Base-by-base conservation (phyloP, 2,329 filamentous ascomycete species). In the Neofusicoccum ribis region DNA sequence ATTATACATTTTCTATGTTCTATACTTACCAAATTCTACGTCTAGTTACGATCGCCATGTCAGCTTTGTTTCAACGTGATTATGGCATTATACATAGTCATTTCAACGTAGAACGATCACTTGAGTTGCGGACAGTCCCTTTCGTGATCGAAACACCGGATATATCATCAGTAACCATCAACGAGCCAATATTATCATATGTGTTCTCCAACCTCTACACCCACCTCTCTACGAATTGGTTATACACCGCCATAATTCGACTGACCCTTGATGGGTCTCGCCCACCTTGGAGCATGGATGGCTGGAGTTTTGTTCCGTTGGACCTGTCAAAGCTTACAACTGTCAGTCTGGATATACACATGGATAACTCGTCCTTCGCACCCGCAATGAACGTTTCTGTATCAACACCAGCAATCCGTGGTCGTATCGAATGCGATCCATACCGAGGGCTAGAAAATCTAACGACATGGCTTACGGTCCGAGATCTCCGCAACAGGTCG, bases 221-320 rank as follows among this genome's bases (percentile, higher is more conserved):
- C 3, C 66, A 70, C 20, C 64, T 69, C 5, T 63, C 65, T 5
- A 70, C 68, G 2, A 71, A 70, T 49, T 72, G 71, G 36, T 11
- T 70, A 3, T 66, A 66, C 27, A 63, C 52, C 31, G 69, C 69
- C 9, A 50, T 51, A 3, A 67, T 68, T 3, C 56, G 67, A 36
- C 43, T 66, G 1, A 63, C 66, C 3, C 44, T 69, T 14, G 66
- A 68, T 20, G 66, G 68, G 5, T 51, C 69, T 5, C 52, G 67
- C 36, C 67, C 65, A 6, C 41, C 47, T 12, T 73, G 71, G 71
- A 71, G 68, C 44, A 66, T 54, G 11, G 67, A 73, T 49, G 69
- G 68, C 1, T 72, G 69, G 70, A 70, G 69, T 36, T 73, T 73
- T 52, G 68, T 71, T 27, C 71, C 70, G 23, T n/a, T 71, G 11